Percentiles rank a stretch among this genome's conserved stretches.
Evolutionary conservation across 1,284 basidiomycete genomes (phyloP).

Genomic region (Meira miltonrushii): DNA sequence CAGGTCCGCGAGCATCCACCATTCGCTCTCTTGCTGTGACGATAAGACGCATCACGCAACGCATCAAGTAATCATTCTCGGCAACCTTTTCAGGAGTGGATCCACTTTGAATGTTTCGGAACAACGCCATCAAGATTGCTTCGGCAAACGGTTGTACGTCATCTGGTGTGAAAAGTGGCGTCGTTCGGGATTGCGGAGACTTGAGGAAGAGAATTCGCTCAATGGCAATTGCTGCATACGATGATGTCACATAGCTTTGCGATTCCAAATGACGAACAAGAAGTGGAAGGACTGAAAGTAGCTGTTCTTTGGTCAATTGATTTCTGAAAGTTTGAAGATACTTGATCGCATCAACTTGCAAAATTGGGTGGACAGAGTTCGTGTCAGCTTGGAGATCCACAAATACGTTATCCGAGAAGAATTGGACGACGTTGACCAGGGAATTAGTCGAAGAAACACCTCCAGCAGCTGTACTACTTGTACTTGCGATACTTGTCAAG

Average conservation of each 20-base stretch:
- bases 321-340: slow-evolving; percentile 74
- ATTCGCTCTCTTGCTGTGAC: slow-evolving; percentile 78
- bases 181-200: slow-evolving; percentile 59
- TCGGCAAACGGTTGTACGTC: slow-evolving; percentile 80
- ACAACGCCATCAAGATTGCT: slow-evolving; percentile 69
- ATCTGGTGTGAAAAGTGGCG: slow-evolving; percentile 67
- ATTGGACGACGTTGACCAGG: slow-evolving; percentile 86
- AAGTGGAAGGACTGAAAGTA: slow-evolving; percentile 81
- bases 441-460: slow-evolving; percentile 66
- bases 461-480: slow-evolving; percentile 65
- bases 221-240: slow-evolving; percentile 55
- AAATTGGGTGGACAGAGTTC: slow-evolving; percentile 70
- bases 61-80: slow-evolving; percentile 97
- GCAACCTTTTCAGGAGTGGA: slow-evolving; percentile 86
- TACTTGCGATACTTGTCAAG: slow-evolving; percentile 81
- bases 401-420: slow-evolving; percentile 88
- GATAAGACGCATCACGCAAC: slow-evolving; percentile 93
- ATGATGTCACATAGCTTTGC: slow-evolving; percentile 54
- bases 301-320: slow-evolving; percentile 89
- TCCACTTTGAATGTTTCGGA: slow-evolving; percentile 76
- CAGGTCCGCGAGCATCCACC: slow-evolving; percentile 64
- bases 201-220: slow-evolving; percentile 70
- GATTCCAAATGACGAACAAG: slow-evolving; percentile 72
- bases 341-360: slow-evolving; percentile 87
- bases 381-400: slow-evolving; percentile 70